Conservation (phyloP, 2,329 filamentous ascomycete species). For the Trichoderma sp. region DNA sequence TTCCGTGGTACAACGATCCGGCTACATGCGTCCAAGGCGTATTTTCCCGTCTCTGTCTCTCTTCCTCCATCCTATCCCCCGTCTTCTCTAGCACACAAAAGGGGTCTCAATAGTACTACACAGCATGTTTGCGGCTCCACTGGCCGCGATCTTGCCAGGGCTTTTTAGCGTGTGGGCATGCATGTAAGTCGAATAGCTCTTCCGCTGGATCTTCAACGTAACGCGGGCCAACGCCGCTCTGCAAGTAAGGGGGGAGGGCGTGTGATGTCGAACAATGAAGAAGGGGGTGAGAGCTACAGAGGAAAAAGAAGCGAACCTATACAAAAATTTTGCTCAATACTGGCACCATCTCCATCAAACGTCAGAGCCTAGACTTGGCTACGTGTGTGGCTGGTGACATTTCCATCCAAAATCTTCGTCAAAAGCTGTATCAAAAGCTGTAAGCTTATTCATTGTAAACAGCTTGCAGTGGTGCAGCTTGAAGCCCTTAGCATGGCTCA, state of each 20-base stretch:
- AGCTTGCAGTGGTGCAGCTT: neutral
- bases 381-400: neutral
- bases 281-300: neutral
- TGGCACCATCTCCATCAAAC: neutral
- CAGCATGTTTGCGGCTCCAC: conserved; percentile 14
- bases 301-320: neutral
- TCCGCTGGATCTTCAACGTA: conserved; percentile 17
- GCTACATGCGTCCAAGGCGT: conserved; percentile 20
- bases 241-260: conserved; percentile 6
- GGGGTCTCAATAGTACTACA: neutral
- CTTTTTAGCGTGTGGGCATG: conserved; percentile 14
- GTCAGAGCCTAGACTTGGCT: neutral
- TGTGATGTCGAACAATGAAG: neutral
- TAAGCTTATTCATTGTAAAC: neutral
- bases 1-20: conserved; percentile 12
- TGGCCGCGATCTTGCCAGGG: conserved; percentile 19
- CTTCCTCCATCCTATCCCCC: neutral
- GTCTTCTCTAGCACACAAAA: neutral
- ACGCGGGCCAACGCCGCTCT: conserved; percentile 18
- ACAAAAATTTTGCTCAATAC: conserved; percentile 7
- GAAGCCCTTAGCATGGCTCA: neutral
- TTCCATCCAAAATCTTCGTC: neutral
- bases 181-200: conserved; percentile 17
- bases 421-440: neutral
- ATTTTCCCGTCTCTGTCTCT: conserved; percentile 7